Percentiles rank a stretch among this genome's conserved stretches.
Conservation (phyloP, 1,284 basidiomycete species). For the Chondrostereum purpureum region DNA sequence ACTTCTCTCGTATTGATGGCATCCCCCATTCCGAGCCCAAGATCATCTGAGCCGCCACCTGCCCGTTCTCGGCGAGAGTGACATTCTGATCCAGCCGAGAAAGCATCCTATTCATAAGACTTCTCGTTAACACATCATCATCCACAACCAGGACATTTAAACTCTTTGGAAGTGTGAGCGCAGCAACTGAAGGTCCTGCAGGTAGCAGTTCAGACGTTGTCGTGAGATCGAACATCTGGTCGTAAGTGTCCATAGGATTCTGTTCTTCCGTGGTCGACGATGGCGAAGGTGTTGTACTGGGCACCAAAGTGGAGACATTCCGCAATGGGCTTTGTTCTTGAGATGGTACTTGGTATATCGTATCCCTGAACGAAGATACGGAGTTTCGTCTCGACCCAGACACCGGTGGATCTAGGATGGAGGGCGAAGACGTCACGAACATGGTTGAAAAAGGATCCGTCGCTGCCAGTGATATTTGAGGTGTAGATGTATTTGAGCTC, state of each 20-base stretch:
- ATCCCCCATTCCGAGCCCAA: not conserved
- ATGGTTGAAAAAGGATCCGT: not conserved
- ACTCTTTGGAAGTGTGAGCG: not conserved
- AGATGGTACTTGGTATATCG: not conserved
- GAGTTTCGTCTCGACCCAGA: not conserved
- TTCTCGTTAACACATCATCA: slow-evolving; percentile 74
- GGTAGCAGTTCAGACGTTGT: not conserved
- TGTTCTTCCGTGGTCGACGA: not conserved
- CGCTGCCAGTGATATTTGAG: not conserved
- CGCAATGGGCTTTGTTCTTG: not conserved
- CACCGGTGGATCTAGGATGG: not conserved
- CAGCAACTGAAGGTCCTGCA: not conserved
- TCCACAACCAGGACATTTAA: slow-evolving; percentile 64
- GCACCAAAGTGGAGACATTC: not conserved
- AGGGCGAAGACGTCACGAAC: not conserved
- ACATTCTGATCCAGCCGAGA: slow-evolving; percentile 74
- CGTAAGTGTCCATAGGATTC: not conserved
- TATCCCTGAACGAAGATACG: not conserved
- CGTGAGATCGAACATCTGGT: not conserved
- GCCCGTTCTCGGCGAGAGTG: slow-evolving; percentile 82
- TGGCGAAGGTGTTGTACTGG: not conserved
- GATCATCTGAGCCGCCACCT: slow-evolving; percentile 48
- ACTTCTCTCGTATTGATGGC: not conserved
- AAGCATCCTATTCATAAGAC: slow-evolving; percentile 78
- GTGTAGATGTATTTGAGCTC: not conserved